Evolutionary conservation across 1,139 yeast genomes (phyloP), one percentile per base, ranked within the genome.

Genomic region (Geotrichum citri-aurantii): DNA sequence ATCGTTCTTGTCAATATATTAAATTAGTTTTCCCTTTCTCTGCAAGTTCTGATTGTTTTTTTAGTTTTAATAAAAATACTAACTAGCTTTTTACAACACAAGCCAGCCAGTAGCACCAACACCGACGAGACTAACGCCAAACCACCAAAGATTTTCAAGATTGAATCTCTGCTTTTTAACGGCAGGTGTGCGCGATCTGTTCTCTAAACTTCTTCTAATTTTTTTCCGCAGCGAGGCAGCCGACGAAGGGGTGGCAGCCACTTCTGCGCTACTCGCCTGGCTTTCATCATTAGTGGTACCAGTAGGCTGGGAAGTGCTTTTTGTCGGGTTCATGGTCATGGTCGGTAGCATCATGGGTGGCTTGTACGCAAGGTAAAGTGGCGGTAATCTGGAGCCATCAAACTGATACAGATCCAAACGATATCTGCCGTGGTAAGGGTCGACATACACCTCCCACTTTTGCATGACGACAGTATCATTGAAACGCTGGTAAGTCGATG

Each of bases 331-430:
- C 79, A 93, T 77, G 1, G 97, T 92, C 59, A 74, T 75, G 1
- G 99, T 93, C 24, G 99, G 99, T 64, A 93, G 81, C 99, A 93
- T 93, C 81, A 87, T 79, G 21, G 99, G 96, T 8, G 99, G 99
- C 69, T 81, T 82, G 77, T 92, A 93, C 2, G 95, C 96, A 73
- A 93, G 80, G 72, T 89, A 93, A 67, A 93, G 75, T 0, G 99
- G 98, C 65, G 90, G 95, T 79, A 88, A 75, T 59, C 83, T 83
- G 23, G 88, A 74, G 23, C 98, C 98, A 71, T 91, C 96, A 66
- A 82, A 86, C 75, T 86, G 84, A 74, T 80, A 87, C 63, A 93
- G 77, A 63, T 86, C 86, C 60, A 93, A 79, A 63, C 83, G 81
- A 74, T 84, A 84, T 68, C 88, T 81, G 27, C 98, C 99, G 68